A percentile compares a stretch with the other conserved stretches of the same genome.
These are phyloP conservation scores for Stylosanthes scabra DNA, from an alignment of 331 rosid species.

Conservation along the genomic window DNA sequence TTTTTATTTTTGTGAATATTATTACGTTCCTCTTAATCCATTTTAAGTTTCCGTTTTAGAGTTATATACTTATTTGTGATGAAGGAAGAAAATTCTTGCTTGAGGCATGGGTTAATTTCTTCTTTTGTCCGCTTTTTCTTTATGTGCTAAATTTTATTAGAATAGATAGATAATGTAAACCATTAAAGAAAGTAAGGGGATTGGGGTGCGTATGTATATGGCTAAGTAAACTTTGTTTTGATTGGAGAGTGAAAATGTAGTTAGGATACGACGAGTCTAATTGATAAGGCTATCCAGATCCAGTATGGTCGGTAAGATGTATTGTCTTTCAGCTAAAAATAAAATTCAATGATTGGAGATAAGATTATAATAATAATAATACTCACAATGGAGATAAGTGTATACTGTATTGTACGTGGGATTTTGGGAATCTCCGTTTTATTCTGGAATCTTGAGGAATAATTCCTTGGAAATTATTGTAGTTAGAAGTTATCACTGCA, in stretches of 20 bases:
- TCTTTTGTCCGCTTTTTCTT: background rate
- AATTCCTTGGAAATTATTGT: constrained; percentile 1
- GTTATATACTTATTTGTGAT: background rate
- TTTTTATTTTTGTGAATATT: background rate
- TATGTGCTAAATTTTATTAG: background rate
- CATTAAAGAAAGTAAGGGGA: background rate
- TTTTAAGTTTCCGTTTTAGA: no score
- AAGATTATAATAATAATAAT: background rate
- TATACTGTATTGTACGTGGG: no score
- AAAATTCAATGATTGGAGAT: background rate
- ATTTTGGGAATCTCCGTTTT: background rate
- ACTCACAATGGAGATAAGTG: background rate
- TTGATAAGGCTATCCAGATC: background rate
- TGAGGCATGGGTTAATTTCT: background rate
- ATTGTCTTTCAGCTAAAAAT: background rate
- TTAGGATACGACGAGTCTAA: background rate
- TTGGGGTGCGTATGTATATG: background rate
- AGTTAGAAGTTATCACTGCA: background rate
- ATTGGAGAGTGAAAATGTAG: background rate
- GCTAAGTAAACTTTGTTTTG: constrained; percentile 11
- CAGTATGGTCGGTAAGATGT: background rate
- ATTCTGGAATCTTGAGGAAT: background rate
- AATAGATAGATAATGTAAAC: background rate
- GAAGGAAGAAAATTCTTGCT: background rate
- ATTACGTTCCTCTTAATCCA: no score